phyloP scores from a whole-genome alignment of 192 early-diverging fungal species.

The Ramicandelaber brevisporus region DNA sequence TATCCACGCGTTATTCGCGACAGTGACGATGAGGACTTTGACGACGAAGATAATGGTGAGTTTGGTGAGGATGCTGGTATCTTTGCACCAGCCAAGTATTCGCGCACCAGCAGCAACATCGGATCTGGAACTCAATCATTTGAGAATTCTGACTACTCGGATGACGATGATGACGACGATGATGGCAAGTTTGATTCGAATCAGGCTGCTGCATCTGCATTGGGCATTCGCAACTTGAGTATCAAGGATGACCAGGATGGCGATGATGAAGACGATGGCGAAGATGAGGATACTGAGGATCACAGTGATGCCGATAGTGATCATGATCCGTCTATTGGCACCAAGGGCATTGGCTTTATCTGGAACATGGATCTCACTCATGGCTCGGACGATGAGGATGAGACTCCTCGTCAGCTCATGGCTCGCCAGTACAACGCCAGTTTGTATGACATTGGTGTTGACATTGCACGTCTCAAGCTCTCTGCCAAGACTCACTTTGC shows the following conservation, averaged over 20 bases:
- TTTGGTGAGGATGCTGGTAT: constrained; percentile 1
- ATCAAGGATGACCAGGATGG: constrained; percentile 5
- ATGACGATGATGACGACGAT: constrained; percentile 17
- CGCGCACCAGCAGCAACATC: not conserved
- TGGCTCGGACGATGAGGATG: too few species aligned
- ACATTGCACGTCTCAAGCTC: too few species aligned
- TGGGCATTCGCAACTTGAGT: constrained; percentile 34
- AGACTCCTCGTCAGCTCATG: too few species aligned
- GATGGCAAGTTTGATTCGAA: constrained; percentile 8
- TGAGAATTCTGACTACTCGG: constrained; percentile 1
- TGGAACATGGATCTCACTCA: too few species aligned
- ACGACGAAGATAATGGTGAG: constrained; percentile 1
- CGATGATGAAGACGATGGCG: constrained; percentile 26
- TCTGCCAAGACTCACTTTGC: too few species aligned
- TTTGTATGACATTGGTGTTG: too few species aligned
- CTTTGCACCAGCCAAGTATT: not conserved
- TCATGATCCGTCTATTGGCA: too few species aligned
- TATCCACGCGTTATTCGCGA: constrained; percentile 3
- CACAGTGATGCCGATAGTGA: too few species aligned
- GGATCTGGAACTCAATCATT: not conserved
- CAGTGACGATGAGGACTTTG: constrained; percentile 3
- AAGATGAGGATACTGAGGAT: constrained; percentile 12
- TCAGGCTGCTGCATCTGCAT: constrained; percentile 1
- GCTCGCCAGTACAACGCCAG: too few species aligned
- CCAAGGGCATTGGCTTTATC: too few species aligned